A percentile compares a stretch with the other conserved stretches of the same genome.
Evolutionary conservation across 2,329 filamentous ascomycete genomes (phyloP).

Genomic region (Akanthomyces dipterigenus): DNA sequence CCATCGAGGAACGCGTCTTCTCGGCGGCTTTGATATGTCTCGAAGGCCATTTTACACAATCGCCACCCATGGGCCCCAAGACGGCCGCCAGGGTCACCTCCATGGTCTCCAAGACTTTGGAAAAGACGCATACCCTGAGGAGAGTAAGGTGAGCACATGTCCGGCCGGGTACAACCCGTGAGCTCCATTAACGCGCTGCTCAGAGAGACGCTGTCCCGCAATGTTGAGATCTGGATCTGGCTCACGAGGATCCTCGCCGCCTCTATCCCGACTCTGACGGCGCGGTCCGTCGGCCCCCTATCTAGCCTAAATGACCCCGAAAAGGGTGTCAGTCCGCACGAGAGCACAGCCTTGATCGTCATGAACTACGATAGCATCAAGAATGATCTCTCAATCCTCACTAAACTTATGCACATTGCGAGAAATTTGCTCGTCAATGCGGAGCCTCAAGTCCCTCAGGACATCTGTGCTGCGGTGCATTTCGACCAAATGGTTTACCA

Average conservation of each 20-base stretch:
- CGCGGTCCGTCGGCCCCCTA: conserved; percentile 50
- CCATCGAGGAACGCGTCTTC: conserved; percentile 59
- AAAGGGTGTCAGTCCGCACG: conserved; percentile 51
- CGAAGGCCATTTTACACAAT: conserved; percentile 53
- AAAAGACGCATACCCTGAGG: conserved; percentile 56
- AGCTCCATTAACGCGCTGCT: neutral
- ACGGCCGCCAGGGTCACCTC: conserved; percentile 48
- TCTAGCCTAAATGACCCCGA: conserved; percentile 47
- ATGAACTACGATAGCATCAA: conserved; percentile 55
- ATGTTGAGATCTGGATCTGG: conserved; percentile 61
- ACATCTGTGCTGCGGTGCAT: conserved; percentile 56
- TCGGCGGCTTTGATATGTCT: conserved; percentile 53
- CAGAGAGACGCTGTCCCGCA: conserved; percentile 55
- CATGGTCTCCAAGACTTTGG: conserved; percentile 54
- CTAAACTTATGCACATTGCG: conserved; percentile 61
- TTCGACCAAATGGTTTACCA: conserved; percentile 62
- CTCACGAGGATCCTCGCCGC: conserved; percentile 55
- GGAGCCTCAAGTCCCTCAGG: conserved; percentile 58
- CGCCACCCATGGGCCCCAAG: conserved; percentile 49
- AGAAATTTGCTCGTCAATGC: conserved; percentile 58
- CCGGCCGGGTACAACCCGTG: too few species aligned
- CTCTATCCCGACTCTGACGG: conserved; percentile 53
- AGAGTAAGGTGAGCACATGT: conserved; percentile 45
- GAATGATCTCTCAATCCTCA: conserved; percentile 56
- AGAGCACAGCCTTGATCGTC: conserved; percentile 56